These are phyloP conservation scores for Suillus lakei DNA, from an alignment of 768 basidiomycete species.

Conservation along the genomic window DNA sequence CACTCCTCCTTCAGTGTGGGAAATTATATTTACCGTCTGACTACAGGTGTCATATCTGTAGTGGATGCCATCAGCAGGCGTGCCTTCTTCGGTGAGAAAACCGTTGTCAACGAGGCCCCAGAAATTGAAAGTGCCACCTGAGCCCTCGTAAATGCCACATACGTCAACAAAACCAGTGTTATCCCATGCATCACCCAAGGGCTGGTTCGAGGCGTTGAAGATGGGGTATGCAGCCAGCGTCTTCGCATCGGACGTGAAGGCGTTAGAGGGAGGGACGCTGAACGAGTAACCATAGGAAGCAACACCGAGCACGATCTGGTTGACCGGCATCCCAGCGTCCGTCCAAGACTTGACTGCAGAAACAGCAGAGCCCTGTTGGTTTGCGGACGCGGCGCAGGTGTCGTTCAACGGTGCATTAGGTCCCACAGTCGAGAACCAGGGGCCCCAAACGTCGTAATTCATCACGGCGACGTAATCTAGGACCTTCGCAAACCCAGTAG, in stretches of 20 bases:
- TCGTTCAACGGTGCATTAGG: slow-evolving; percentile 85
- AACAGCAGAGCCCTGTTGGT: slow-evolving; percentile 75
- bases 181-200: slow-evolving; percentile 64
- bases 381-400: slow-evolving; percentile 61
- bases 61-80: slow-evolving; percentile 47
- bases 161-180: slow-evolving; percentile 49
- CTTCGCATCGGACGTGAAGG: slow-evolving; percentile 41
- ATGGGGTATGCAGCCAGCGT: slow-evolving; percentile 51
- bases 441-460: slow-evolving; percentile 69
- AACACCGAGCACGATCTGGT: slow-evolving; percentile 79
- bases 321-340: slow-evolving; percentile 70
- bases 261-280: slow-evolving; percentile 42
- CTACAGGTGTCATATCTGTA: slow-evolving; percentile 70
- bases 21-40: slow-evolving; percentile 60
- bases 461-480: slow-evolving; percentile 70
- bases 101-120: slow-evolving; percentile 63
- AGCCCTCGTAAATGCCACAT: slow-evolving; percentile 53
- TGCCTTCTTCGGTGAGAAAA: slow-evolving; percentile 45
- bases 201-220: slow-evolving; percentile 50
- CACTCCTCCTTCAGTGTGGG: not conserved
- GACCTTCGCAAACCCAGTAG: slow-evolving; percentile 71
- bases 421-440: slow-evolving; percentile 59
- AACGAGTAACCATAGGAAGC: slow-evolving; percentile 85
- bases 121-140: slow-evolving; percentile 61
- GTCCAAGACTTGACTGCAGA: slow-evolving; percentile 77